phyloP scores from a whole-genome alignment of 371 early-diverging fungal genomes.

The Mortierella sp. region DNA sequence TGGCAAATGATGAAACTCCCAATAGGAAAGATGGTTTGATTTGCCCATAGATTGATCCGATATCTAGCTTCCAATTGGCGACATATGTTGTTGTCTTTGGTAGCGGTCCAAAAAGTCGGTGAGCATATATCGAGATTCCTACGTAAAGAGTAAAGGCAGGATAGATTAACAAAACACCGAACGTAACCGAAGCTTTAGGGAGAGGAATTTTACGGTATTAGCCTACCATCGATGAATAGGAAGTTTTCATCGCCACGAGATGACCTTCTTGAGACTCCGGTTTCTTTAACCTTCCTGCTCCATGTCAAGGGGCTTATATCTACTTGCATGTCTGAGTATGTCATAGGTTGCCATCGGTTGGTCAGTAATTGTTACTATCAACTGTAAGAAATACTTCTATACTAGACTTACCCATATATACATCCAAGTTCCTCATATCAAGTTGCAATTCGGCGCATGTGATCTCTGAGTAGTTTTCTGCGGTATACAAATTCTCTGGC shows the following conservation, averaged over 20 bases:
- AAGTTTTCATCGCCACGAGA: conserved; percentile 58
- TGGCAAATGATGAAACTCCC: conserved; percentile 69
- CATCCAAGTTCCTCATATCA: conserved; percentile 74
- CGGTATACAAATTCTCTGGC: conserved; percentile 82
- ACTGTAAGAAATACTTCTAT: background rate
- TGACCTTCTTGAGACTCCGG: conserved; percentile 1
- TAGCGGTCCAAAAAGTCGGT: conserved; percentile 82
- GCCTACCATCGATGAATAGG: conserved; percentile 72
- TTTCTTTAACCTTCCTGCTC: conserved; percentile 62
- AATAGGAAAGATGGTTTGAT: conserved; percentile 74
- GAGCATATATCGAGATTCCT: conserved; percentile 74
- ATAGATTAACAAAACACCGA: background rate
- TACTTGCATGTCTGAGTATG: conserved; percentile 72
- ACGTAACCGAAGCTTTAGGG: background rate
- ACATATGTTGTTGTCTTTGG: conserved; percentile 80
- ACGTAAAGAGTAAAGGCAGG: background rate
- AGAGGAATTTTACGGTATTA: background rate
- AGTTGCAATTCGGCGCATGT: conserved; percentile 76
- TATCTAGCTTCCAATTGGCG: conserved; percentile 78
- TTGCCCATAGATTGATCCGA: conserved; percentile 80
- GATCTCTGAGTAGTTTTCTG: conserved; percentile 67
- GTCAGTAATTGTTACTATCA: background rate
- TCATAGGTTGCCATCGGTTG: background rate
- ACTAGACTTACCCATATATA: conserved; percentile 69
- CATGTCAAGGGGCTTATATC: conserved; percentile 74